These are phyloP conservation scores for Coix lacrymajobi DNA, from an alignment of 176 grass and related monocot genomes.

Conservation along the genomic window DNA sequence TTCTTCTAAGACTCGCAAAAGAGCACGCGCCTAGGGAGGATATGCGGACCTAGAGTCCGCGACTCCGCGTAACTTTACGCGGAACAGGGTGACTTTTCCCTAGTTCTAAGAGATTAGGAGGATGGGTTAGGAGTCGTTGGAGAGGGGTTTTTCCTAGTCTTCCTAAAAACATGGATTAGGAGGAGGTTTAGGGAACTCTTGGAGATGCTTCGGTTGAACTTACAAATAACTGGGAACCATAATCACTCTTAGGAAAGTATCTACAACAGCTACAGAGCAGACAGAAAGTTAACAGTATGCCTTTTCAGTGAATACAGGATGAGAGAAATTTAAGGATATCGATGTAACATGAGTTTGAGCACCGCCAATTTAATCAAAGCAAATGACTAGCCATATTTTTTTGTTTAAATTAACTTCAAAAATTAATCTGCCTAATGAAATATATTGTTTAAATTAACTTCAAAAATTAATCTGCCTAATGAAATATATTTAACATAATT, in stretches of 20 bases:
- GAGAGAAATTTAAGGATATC: not conserved
- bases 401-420: not conserved
- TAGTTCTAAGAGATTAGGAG: no score
- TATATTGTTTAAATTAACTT: not conserved
- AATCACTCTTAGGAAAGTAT: not conserved
- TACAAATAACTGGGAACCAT: not conserved
- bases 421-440: not conserved
- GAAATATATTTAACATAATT: not conserved
- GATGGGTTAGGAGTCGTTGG: no score
- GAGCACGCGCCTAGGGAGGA: no score
- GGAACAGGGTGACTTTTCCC: no score
- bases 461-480: not conserved
- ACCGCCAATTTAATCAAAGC: not conserved
- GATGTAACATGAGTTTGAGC: not conserved
- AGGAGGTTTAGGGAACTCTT: no score
- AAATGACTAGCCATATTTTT: not conserved
- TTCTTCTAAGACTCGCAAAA: no score
- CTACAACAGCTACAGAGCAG: not conserved
- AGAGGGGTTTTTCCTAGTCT: no score
- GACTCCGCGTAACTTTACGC: no score
- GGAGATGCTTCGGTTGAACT: no score
- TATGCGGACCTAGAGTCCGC: no score
- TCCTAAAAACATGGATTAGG: no score
- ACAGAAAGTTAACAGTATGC: not conserved
- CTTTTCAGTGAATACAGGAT: constrained; percentile 7